These are phyloP conservation scores for Cylindrodendrum hubeiense DNA, from an alignment of 2,329 filamentous ascomycete species.

Conservation along the genomic window DNA sequence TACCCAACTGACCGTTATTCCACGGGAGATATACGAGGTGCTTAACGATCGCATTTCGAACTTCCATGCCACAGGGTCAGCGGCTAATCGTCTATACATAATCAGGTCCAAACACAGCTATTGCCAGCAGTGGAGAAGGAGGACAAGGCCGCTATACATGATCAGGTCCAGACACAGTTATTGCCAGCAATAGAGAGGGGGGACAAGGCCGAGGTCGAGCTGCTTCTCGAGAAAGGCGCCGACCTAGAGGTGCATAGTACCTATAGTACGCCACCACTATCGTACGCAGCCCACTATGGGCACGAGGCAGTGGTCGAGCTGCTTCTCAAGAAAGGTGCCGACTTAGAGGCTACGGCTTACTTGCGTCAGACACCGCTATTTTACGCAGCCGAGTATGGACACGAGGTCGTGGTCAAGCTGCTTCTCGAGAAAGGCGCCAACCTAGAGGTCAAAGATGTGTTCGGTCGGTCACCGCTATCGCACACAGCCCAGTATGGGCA, in stretches of 20 bases:
- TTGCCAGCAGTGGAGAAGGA: background rate
- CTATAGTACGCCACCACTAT: background rate
- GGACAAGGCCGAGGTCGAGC: background rate
- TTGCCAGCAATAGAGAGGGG: background rate
- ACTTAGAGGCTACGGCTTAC: background rate
- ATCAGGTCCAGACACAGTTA: conserved; percentile 1
- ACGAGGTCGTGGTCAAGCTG: background rate
- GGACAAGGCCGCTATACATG: too few species aligned
- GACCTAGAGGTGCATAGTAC: background rate
- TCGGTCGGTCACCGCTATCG: background rate
- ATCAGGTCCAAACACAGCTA: background rate
- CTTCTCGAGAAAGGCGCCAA: conserved; percentile 1
- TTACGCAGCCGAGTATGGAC: background rate
- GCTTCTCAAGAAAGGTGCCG: background rate
- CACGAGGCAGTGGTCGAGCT: background rate
- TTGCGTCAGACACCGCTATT: background rate
- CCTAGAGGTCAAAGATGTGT: background rate
- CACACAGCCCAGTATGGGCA: background rate
- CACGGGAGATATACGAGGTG: background rate
- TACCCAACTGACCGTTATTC: background rate
- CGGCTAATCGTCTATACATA: background rate
- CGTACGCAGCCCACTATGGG: background rate
- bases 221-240: conserved; percentile 17
- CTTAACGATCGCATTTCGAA: background rate
- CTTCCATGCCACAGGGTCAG: background rate